These are phyloP conservation scores for Ananas comosus DNA, from an alignment of 176 grass and related monocot species.

Conservation along the genomic window DNA sequence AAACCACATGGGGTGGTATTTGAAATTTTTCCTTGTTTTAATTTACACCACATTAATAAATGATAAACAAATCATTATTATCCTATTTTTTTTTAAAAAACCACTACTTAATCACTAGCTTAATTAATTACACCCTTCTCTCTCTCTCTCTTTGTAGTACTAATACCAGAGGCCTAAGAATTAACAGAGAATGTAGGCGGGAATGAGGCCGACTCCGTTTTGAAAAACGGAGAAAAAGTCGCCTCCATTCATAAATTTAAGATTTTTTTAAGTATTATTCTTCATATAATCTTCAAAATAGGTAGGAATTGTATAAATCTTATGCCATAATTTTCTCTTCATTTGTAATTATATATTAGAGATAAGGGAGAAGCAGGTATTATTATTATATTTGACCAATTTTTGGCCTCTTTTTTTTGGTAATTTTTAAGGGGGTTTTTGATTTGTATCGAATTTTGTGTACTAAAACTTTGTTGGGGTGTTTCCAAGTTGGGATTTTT, in stretches of 20 bases:
- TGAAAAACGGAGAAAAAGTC: background rate
- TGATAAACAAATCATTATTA: no score
- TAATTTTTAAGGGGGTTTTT: constrained; percentile 5
- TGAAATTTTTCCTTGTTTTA: no score
- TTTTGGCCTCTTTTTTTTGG: constrained; percentile 11
- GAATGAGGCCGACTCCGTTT: background rate
- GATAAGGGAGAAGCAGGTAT: no score
- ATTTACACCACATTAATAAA: no score
- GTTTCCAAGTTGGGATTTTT: constrained; percentile 11
- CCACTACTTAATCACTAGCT: background rate
- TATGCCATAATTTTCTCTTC: no score
- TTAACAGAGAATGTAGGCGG: background rate
- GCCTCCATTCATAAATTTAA: background rate
- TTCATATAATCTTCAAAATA: background rate
- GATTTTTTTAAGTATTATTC: background rate
- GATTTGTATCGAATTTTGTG: constrained; percentile 10
- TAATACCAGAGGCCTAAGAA: background rate
- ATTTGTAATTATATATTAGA: no score
- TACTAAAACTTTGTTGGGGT: background rate
- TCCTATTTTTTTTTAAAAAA: background rate
- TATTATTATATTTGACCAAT: background rate
- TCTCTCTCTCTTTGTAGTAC: constrained; percentile 3
- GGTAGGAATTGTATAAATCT: background rate
- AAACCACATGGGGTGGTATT: no score
- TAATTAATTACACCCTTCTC: background rate